phyloP scores from a whole-genome alignment of 2,329 filamentous ascomycete genomes.

The Neofusicoccum cordaticola region DNA sequence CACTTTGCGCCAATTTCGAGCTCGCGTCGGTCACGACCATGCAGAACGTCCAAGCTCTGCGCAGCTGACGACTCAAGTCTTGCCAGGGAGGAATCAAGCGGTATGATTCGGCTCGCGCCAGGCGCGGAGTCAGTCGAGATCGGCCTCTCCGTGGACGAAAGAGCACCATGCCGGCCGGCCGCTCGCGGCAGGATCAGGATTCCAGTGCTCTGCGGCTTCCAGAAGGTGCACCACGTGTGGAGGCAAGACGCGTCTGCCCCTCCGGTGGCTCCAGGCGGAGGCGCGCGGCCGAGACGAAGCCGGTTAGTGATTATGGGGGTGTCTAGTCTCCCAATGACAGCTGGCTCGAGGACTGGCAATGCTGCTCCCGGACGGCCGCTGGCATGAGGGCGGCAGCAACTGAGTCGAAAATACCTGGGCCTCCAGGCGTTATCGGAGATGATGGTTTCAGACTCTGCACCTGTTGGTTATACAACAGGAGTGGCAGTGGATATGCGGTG shows the following conservation, averaged over 20 bases:
- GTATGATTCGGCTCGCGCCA: background rate
- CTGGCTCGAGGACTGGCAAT: background rate
- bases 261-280: background rate
- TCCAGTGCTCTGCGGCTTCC: background rate
- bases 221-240: background rate
- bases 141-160: background rate
- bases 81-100: background rate
- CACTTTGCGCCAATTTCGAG: slow-evolving; percentile 6
- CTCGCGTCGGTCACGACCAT: background rate
- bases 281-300: slow-evolving; percentile 8
- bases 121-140: background rate
- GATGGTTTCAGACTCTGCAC: slow-evolving; percentile 13
- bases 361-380: background rate
- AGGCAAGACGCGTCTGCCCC: background rate
- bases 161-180: background rate
- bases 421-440: slow-evolving; percentile 14
- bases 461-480: slow-evolving; percentile 12
- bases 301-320: background rate
- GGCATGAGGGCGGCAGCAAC: background rate
- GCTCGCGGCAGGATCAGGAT: background rate
- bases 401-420: slow-evolving; percentile 1
- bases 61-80: slow-evolving; percentile 11
- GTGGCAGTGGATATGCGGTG: slow-evolving; percentile 9
- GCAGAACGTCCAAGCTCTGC: slow-evolving; percentile 6
- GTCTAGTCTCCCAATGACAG: background rate